These are phyloP conservation scores for Aspergillus quadricinctus DNA, from an alignment of 2,329 filamentous ascomycete species.

Conservation along the genomic window DNA sequence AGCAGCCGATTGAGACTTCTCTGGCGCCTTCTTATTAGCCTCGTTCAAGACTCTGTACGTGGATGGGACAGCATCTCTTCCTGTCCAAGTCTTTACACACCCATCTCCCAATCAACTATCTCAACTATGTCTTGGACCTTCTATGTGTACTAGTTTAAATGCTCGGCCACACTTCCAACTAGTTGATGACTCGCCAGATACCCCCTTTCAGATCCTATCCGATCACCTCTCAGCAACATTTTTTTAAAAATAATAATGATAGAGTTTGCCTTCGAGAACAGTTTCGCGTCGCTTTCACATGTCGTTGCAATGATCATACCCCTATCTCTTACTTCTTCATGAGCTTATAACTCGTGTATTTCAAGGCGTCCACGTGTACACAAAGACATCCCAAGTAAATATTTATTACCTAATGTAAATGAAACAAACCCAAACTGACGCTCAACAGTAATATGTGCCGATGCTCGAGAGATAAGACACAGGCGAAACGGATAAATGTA, in stretches of 20 bases:
- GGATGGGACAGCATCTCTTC: neutral
- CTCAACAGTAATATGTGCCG: slow-evolving; percentile 3
- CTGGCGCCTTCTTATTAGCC: slow-evolving; percentile 5
- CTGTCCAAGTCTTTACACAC: neutral
- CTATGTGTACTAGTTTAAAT: neutral
- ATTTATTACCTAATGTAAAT: neutral
- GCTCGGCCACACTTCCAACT: neutral
- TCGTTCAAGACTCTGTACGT: neutral
- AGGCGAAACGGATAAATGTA: slow-evolving; percentile 5
- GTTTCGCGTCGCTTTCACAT: neutral
- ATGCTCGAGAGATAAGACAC: neutral
- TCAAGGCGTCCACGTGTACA: neutral
- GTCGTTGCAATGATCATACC: neutral
- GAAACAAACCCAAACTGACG: slow-evolving; percentile 4
- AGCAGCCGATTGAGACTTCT: slow-evolving; percentile 12
- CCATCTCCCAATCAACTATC: neutral
- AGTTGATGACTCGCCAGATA: neutral
- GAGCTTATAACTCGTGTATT: neutral
- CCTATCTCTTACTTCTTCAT: neutral
- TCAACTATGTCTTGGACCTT: neutral
- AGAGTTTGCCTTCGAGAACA: neutral
- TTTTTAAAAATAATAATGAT: too few species aligned
- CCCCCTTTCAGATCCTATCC: neutral
- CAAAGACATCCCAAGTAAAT: neutral
- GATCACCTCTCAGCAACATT: neutral